Conservation (phyloP, 495 filamentous ascomycete species). For the Penicillium cataractarum region DNA sequence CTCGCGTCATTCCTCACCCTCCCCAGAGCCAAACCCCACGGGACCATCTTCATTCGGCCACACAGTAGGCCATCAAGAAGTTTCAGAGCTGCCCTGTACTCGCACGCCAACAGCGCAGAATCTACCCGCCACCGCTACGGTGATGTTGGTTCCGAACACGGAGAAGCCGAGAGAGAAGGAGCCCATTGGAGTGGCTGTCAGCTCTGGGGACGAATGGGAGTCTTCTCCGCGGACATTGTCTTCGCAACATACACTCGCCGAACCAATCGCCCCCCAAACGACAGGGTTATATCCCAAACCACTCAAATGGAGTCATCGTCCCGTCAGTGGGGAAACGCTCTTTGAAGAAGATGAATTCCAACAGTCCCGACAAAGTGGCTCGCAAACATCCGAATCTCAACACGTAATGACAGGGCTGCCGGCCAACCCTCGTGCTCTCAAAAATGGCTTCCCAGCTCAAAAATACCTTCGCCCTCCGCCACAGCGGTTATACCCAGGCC, state of each 20-base stretch:
- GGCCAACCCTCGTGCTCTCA: constrained; percentile 44
- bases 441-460: constrained; percentile 30
- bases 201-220: constrained; percentile 38
- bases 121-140: constrained; percentile 24
- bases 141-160: not conserved
- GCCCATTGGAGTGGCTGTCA: constrained; percentile 33
- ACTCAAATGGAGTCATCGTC: constrained; percentile 41
- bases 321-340: constrained; percentile 38
- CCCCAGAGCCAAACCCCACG: not conserved
- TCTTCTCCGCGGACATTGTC: constrained; percentile 30
- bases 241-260: constrained; percentile 41
- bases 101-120: constrained; percentile 17
- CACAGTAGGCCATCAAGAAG: constrained; percentile 8
- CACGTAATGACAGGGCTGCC: constrained; percentile 36
- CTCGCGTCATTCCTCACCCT: constrained; percentile 15
- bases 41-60: constrained; percentile 11
- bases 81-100: constrained; percentile 16
- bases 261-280: constrained; percentile 34
- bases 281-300: constrained; percentile 41
- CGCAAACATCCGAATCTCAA: constrained; percentile 14
- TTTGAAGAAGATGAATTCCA: constrained; percentile 44
- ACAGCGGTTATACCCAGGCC: not conserved
- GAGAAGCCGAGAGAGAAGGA: constrained; percentile 14
- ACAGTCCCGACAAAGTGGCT: constrained; percentile 3
- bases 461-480: constrained; percentile 16